phyloP scores from a whole-genome alignment of 169 alveolate genomes.

The Eimeria necatrix region DNA sequence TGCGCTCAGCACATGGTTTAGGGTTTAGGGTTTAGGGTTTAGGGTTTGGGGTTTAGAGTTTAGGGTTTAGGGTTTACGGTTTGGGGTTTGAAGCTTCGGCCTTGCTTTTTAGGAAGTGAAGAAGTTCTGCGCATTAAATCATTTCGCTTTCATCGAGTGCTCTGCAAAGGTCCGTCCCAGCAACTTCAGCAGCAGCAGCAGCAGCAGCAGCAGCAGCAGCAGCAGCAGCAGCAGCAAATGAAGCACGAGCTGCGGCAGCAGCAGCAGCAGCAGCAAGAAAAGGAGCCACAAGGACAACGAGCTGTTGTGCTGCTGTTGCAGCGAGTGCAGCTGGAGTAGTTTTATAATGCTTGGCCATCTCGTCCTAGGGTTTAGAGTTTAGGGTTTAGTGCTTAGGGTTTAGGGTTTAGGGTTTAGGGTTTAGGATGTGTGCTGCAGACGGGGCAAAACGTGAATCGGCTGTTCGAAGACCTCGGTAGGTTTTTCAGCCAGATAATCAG shows the following conservation, averaged over 20 bases:
- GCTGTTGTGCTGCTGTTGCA: neutral
- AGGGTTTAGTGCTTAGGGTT: constrained; percentile 17
- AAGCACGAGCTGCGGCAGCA: too few relatives aligned
- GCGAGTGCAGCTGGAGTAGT: constrained; percentile 43
- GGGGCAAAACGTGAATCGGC: constrained; percentile 84
- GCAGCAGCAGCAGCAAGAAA: too few relatives aligned
- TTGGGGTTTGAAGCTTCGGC: neutral
- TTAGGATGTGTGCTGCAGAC: constrained; percentile 78
- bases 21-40: constrained; percentile 19
- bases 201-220: neutral
- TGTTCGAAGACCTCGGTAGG: constrained; percentile 85
- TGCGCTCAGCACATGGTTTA: neutral
- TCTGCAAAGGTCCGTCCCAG: constrained; percentile 84
- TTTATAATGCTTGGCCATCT: neutral
- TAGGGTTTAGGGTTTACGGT: neutral
- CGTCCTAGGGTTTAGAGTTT: neutral
- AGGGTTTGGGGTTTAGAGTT: neutral
- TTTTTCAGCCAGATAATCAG: neutral
- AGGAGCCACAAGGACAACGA: neutral
- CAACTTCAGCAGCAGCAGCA: neutral
- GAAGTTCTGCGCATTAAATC: constrained; percentile 81
- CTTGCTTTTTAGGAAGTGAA: constrained; percentile 75
- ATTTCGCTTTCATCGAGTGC: constrained; percentile 84
- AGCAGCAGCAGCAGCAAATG: neutral
- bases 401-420: constrained; percentile 2